Evolutionary conservation across 140 eudicot genomes (phyloP), one percentile per base, ranked within the genome.

Genomic region (Ambrosia hybrid): DNA sequence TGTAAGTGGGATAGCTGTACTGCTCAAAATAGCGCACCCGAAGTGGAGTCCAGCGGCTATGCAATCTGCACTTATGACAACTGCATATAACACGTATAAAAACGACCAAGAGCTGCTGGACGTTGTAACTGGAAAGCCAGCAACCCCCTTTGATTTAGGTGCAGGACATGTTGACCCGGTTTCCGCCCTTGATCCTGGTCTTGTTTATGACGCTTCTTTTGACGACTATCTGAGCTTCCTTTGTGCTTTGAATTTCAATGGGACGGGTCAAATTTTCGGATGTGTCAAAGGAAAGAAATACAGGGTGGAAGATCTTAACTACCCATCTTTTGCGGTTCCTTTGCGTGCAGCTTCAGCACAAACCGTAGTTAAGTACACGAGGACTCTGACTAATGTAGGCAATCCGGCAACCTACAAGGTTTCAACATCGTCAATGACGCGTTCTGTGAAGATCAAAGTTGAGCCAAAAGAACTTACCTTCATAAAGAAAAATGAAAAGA

Each of bases 381-480:
- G 97, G 77, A 90, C 82, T 26, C 67, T 90, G 7, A 90, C 91
- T 16, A 90, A 90, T 70, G 95, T 90, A 16, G 90, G 92, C 53
- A 70, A 67, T 51, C 85, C 95, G 6, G 83, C 72, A 48, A 80
- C 85, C 2, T 90, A 90, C 80, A 90, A 76, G 75, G 92, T 78
- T 74, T 75, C 83, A 2, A 43, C 85, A 46, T 60, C 80, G 30
- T 78, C 82, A 51, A 79, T 74, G 51, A 51, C 77, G 13, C 37
- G 6, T 6, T 80, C 72, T 15, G 95, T 90, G 59, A 85, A 82
- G 78, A 83, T 87, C 38, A 3, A 26, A 5, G 92, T 90, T 43
- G 76, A 70, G 69, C 95, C 95, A 12, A 77, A 75, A 71, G 56
- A 71, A 65, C 76, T 90, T 6, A 51, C 53, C 41, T 90, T 90